These are phyloP conservation scores for Bipolaris sorokiniana DNA, from an alignment of 2,329 filamentous ascomycete genomes.

Conservation along the genomic window DNA sequence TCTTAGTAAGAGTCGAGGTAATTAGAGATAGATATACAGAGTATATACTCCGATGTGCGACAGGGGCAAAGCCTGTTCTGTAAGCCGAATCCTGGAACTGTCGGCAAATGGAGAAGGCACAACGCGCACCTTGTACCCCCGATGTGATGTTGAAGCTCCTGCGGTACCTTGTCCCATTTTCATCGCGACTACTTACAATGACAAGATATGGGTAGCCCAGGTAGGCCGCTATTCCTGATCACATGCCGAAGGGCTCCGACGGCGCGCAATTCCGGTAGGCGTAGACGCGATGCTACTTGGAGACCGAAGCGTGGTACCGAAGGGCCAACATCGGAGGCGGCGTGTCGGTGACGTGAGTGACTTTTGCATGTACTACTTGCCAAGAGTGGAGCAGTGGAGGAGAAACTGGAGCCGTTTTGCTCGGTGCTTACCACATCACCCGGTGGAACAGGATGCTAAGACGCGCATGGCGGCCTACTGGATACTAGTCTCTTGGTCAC, in stretches of 20 bases:
- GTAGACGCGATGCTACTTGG: slow-evolving; percentile 7
- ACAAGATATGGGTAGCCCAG: background rate
- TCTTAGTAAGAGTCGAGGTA: background rate
- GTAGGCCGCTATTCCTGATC: background rate
- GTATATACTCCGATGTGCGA: no score
- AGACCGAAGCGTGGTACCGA: slow-evolving; percentile 5
- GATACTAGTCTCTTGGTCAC: background rate
- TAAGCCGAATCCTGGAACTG: no score
- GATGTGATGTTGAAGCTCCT: background rate
- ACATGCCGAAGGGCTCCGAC: slow-evolving; percentile 6
- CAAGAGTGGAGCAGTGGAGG: slow-evolving; percentile 9
- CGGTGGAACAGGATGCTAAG: slow-evolving; percentile 11
- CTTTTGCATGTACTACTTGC: slow-evolving; percentile 14
- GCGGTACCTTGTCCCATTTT: background rate
- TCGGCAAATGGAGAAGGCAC: background rate
- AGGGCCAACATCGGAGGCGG: slow-evolving; percentile 9
- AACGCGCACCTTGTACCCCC: background rate
- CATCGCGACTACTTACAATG: background rate
- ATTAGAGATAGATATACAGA: no score
- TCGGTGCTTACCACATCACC: slow-evolving; percentile 12
- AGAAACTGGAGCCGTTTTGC: slow-evolving; percentile 4
- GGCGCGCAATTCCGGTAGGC: slow-evolving; percentile 11
- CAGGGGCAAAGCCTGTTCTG: background rate
- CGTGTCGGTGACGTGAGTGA: slow-evolving; percentile 18
- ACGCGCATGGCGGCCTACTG: background rate